These are phyloP conservation scores for Alnus glutinosa DNA, from an alignment of 306 rosid genomes.

Conservation along the genomic window DNA sequence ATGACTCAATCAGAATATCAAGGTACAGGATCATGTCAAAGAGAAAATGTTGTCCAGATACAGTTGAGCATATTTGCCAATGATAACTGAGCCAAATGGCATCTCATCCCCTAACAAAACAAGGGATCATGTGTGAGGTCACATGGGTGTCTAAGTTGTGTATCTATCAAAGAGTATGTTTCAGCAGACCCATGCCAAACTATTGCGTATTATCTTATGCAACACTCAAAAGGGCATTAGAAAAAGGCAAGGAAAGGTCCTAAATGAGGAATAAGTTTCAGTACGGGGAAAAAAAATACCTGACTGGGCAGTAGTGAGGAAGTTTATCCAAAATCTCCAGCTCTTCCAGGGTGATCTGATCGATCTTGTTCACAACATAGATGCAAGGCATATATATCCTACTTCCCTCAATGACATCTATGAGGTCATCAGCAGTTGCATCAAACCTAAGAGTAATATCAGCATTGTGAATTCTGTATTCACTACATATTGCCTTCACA, in stretches of 20 bases:
- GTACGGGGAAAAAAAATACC: slow-evolving; percentile 42
- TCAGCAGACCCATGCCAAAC: too few relatives aligned
- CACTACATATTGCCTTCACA: slow-evolving; percentile 93
- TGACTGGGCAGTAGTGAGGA: slow-evolving; percentile 95
- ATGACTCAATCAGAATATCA: neutral
- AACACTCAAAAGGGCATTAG: too few relatives aligned
- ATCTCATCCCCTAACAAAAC: neutral
- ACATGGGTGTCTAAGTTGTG: neutral
- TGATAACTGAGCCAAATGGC: neutral
- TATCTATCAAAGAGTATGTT: neutral
- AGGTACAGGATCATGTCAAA: neutral
- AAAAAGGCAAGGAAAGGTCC: too few relatives aligned
- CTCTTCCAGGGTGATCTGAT: slow-evolving; percentile 95
- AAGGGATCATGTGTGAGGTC: neutral
- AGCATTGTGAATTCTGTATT: slow-evolving; percentile 92
- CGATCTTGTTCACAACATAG: slow-evolving; percentile 93
- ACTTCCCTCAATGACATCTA: slow-evolving; percentile 95
- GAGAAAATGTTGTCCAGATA: neutral
- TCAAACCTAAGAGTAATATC: slow-evolving; percentile 93
- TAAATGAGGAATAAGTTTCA: neutral
- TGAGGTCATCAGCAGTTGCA: slow-evolving; percentile 97
- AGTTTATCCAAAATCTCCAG: slow-evolving; percentile 97
- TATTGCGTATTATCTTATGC: too few relatives aligned
- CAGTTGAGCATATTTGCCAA: slow-evolving; percentile 13
- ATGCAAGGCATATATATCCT: slow-evolving; percentile 93